Base-by-base conservation (phyloP, 2,329 filamentous ascomycete genomes). In the Aspergillus fumigatus region DNA sequence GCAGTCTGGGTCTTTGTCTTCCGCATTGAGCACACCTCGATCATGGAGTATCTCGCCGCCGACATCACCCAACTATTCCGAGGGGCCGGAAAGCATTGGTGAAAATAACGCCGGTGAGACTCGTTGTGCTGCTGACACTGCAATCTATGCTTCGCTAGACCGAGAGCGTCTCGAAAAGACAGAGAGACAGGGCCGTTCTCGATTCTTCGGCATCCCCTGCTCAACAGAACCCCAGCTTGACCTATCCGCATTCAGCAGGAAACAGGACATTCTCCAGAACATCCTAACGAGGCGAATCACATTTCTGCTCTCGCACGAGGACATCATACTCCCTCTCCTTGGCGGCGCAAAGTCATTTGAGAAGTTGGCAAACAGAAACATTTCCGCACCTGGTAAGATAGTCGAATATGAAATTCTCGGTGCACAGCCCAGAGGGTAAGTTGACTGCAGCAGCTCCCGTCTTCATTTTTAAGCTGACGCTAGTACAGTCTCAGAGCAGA, bases 401-500 rank as follows among this genome's bases (percentile, higher is more conserved):
- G 1, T 45, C 4, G 17, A 35, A 0, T 60, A 55, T 32, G 25
- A 59, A 32, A 7, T 1, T 0, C 7, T 62, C 1, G 6, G 40
- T 8, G 0, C 14, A 2, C 52, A 59, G 8, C 56, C 54, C 2
- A 9, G n/a, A 45, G 51, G 43, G 55, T 59, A 35, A 53, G 41
- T 51, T 14, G 17, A 25, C 6, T 38, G 8, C 4, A 35, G 21
- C 8, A 35, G 6, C 8, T 25, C 23, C 35, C 9, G 3, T n/a
- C 2, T 51, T 51, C n/a, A 23, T 25, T 3, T 29, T 5, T 52
- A 38, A 51, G n/a, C 21, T 45, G 17, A 51, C n/a, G 0, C 21
- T n/a, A 3, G n/a, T 54, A 57, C 49, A 76, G 73, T 2, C 75
- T 84, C 11, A 78, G 65, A 1, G 82, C 82, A 0, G 74, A 64